phyloP scores from a whole-genome alignment of 2,329 filamentous ascomycete species.

The Leptographium procerum region DNA sequence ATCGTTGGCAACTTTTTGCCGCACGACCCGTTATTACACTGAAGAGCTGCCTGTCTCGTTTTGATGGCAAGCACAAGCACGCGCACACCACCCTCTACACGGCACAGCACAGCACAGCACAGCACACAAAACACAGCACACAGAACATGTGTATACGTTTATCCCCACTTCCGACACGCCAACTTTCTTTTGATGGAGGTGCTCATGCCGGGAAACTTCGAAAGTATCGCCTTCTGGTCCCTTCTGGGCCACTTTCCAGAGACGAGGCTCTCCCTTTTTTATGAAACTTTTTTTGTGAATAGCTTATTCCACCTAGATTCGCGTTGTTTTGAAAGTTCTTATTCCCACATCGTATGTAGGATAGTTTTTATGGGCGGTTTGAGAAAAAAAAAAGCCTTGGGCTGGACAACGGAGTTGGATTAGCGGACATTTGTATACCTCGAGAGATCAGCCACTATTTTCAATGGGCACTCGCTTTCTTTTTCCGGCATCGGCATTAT shows the following conservation, averaged over 20 bases:
- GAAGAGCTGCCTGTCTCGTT: neutral
- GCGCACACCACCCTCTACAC: neutral
- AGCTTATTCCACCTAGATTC: no score
- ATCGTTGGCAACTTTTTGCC: conserved; percentile 97
- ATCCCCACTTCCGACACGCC: neutral
- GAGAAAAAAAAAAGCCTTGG: neutral
- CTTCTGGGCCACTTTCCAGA: no score
- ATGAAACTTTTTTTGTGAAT: no score
- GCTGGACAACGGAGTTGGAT: neutral
- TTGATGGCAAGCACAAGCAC: neutral
- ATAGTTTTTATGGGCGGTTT: neutral
- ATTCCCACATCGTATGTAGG: neutral
- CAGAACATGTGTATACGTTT: neutral
- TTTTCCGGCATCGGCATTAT: neutral
- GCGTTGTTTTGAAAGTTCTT: neutral
- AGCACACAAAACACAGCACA: no score
- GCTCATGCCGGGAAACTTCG: no score
- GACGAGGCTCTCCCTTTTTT: no score
- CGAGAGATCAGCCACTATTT: neutral
- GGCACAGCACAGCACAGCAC: no score
- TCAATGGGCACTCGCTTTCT: neutral
- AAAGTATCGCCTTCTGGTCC: no score
- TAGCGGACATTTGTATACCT: neutral
- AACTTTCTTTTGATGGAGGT: no score
- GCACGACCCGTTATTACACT: conserved; percentile 45